Evolutionary conservation across 306 rosid species (phyloP).

Genomic region (Luffa acutangula): DNA sequence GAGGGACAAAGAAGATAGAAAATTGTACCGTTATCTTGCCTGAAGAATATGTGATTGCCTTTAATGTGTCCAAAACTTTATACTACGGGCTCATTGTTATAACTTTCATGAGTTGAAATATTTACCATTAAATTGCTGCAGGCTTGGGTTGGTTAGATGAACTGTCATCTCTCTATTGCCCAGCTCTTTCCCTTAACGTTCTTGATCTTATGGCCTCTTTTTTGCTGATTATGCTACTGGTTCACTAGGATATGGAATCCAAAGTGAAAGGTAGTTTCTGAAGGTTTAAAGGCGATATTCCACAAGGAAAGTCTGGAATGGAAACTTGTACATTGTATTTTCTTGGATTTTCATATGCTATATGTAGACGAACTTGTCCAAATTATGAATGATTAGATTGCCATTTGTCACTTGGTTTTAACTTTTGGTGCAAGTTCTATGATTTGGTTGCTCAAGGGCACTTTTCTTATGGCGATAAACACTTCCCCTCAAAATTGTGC

Average conservation of each 20-base stretch:
- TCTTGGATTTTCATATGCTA: not conserved
- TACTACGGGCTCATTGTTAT: constrained; percentile 12
- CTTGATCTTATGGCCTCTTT: not conserved
- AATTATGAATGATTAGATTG: not conserved
- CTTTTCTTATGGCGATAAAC: not conserved
- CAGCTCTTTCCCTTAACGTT: not conserved
- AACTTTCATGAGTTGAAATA: constrained; percentile 9
- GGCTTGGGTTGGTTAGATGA: constrained; percentile 10
- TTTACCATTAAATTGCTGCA: constrained; percentile 13
- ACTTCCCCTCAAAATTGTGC: too few species aligned
- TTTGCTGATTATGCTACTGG: not conserved
- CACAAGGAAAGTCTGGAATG: not conserved
- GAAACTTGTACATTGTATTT: constrained; percentile 1
- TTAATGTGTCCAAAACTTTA: constrained; percentile 4
- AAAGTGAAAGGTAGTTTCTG: not conserved
- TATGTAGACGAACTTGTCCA: not conserved
- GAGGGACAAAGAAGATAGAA: constrained; percentile 55
- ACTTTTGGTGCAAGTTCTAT: not conserved
- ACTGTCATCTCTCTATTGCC: not conserved
- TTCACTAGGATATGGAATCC: not conserved
- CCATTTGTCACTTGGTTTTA: not conserved
- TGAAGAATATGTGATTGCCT: constrained; percentile 16
- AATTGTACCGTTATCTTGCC: constrained; percentile 59
- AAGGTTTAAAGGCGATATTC: not conserved
- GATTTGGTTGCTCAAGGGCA: not conserved